Base-by-base conservation (phyloP, 1,139 yeast genomes). In the Geotrichum klebahnii region DNA sequence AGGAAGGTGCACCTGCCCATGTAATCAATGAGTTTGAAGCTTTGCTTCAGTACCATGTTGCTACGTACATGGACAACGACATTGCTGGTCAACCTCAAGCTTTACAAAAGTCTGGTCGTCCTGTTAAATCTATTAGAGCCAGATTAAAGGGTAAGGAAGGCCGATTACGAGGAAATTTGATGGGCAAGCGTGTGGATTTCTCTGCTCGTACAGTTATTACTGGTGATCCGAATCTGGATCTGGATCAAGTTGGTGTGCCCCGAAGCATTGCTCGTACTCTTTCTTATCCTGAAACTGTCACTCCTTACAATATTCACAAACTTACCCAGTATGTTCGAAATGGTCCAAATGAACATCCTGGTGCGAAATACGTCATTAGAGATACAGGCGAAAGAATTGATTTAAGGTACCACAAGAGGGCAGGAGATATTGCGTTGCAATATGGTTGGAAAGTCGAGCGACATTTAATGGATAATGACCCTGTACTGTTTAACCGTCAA, bases 71-170 rank as follows among this genome's bases (percentile, higher is more conserved):
- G 99, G 98, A 92, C 72, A 92, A 92, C 67, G 98, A 92, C 73
- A 92, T 92, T 71, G 98, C 98, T n/a, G 98, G 99, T 56, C 98
- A 92, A 71, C 99, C 98, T 0, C 98, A 92, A 69, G 98, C 99
- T 36, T 78, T 92, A 57, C 99, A 94, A 67, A 94, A 94, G 70
- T 88, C 97, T 46, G 99, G 98, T 52, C 86, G 98, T 72, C 98
- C 99, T 6, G 95, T 94, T 57, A 94, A 92, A 69, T 88, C 97
- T 43, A 94, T 94, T 61, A 83, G 99, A 73, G 98, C 99, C 23
- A 88, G 99, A 75, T 77, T 94, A 61, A 94, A 94, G 82, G 98
- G 99, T 73, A 92, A 94, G 64, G 98, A 94, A 74, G 98, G 99
- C 56, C 89, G 98, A 74, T 81, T 92, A 59, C 84, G 98, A 78